These are phyloP conservation scores for Botrytis paeoniae DNA, from an alignment of 2,329 filamentous ascomycete species.

Conservation along the genomic window DNA sequence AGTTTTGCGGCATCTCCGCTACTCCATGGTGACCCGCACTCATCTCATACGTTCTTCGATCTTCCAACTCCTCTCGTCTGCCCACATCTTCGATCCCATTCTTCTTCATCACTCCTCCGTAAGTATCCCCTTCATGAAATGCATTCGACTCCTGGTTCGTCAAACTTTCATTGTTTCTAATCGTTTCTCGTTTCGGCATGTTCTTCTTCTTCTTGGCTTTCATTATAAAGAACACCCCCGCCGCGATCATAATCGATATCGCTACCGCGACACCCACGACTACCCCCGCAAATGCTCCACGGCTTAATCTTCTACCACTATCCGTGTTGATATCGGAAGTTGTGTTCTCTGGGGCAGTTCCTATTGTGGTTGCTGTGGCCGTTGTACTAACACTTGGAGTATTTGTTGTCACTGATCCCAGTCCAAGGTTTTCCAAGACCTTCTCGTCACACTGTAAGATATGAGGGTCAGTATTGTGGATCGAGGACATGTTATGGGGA, in stretches of 20 bases:
- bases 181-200: background rate
- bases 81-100: background rate
- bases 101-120: background rate
- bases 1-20: background rate
- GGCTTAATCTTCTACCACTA: background rate
- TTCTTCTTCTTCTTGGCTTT: background rate
- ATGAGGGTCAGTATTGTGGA: background rate
- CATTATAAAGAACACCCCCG: background rate
- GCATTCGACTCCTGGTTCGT: background rate
- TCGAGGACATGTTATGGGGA: background rate
- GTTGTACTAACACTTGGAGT: background rate
- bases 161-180: background rate
- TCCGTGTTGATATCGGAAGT: background rate
- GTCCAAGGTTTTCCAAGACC: background rate
- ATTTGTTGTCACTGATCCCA: background rate
- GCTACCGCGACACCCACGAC: background rate
- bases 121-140: background rate
- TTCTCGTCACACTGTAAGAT: slow-evolving; percentile 7
- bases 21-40: background rate
- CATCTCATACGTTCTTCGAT: slow-evolving; percentile 2
- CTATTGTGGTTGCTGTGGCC: background rate
- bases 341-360: background rate
- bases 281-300: background rate
- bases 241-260: background rate
- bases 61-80: slow-evolving; percentile 1